Conservation (phyloP, 495 filamentous ascomycete species). For the Penicillium pulvis region DNA sequence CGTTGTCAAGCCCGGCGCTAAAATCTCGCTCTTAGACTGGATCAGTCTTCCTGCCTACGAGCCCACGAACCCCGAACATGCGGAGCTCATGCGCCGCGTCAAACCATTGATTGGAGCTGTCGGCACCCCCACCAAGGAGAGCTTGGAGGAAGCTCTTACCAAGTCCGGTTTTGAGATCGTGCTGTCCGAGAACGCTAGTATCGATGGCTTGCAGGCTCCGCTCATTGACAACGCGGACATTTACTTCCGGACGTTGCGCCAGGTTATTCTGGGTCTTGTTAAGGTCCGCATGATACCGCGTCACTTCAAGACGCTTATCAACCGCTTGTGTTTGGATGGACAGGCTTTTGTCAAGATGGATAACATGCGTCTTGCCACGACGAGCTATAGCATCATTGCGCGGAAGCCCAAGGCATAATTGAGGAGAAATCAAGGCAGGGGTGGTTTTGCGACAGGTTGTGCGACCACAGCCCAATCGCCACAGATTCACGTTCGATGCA, state of each 20-base stretch:
- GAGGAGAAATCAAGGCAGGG: neutral
- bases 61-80: conserved; percentile 53
- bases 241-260: conserved; percentile 60
- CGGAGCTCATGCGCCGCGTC: conserved; percentile 59
- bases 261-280: conserved; percentile 55
- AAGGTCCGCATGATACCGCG: conserved; percentile 53
- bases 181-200: conserved; percentile 58
- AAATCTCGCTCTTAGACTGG: conserved; percentile 61
- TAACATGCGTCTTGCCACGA: conserved; percentile 58
- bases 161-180: conserved; percentile 56
- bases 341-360: conserved; percentile 67
- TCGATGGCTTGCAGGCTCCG: conserved; percentile 58
- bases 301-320: conserved; percentile 65
- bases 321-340: conserved; percentile 61
- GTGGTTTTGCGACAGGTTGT: neutral
- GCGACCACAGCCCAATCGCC: neutral
- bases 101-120: conserved; percentile 66
- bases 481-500: neutral
- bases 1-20: conserved; percentile 59
- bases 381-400: conserved; percentile 63
- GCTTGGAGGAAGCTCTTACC: conserved; percentile 52
- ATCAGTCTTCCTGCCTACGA: conserved; percentile 59
- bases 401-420: conserved; percentile 50
- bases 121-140: conserved; percentile 59
- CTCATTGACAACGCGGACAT: conserved; percentile 62